Conservation (phyloP, 1,139 yeast genomes). For the Debaryomyces subglobosus region DNA sequence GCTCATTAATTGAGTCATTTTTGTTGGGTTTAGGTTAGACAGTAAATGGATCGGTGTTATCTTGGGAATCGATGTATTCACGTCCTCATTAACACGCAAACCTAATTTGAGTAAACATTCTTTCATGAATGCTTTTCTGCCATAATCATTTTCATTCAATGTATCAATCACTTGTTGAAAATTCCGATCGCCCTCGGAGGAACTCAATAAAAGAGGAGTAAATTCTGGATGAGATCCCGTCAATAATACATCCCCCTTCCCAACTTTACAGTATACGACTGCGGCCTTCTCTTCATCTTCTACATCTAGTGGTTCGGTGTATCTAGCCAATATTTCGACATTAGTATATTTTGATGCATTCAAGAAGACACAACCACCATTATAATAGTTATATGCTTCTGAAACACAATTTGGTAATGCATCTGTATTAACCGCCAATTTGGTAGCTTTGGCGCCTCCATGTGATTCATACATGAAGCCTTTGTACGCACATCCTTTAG, state of each 20-base stretch:
- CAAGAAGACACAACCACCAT: conserved; percentile 88
- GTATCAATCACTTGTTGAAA: conserved; percentile 39
- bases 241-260: conserved; percentile 76
- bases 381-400: conserved; percentile 53
- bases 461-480: conserved; percentile 84
- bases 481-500: conserved; percentile 77
- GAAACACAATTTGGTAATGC: conserved; percentile 28
- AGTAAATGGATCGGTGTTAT: conserved; percentile 64
- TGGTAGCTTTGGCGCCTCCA: conserved; percentile 68
- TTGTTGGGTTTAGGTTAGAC: conserved; percentile 29
- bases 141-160: conserved; percentile 46
- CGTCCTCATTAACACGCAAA: conserved; percentile 60
- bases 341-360: conserved; percentile 63
- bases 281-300: conserved; percentile 60
- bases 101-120: conserved; percentile 63
- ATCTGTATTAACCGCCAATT: conserved; percentile 40
- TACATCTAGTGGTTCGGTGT: conserved; percentile 45
- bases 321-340: conserved; percentile 74
- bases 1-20: conserved; percentile 28
- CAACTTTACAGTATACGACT: conserved; percentile 65
- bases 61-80: conserved; percentile 57
- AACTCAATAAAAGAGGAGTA: conserved; percentile 54
- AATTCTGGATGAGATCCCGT: conserved; percentile 93
- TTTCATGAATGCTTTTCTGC: conserved; percentile 58
- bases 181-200: conserved; percentile 25